Percentiles rank a stretch among this genome's conserved stretches.
Conservation (phyloP, 257 asterid genomes). For the Ilex aquifolium region DNA sequence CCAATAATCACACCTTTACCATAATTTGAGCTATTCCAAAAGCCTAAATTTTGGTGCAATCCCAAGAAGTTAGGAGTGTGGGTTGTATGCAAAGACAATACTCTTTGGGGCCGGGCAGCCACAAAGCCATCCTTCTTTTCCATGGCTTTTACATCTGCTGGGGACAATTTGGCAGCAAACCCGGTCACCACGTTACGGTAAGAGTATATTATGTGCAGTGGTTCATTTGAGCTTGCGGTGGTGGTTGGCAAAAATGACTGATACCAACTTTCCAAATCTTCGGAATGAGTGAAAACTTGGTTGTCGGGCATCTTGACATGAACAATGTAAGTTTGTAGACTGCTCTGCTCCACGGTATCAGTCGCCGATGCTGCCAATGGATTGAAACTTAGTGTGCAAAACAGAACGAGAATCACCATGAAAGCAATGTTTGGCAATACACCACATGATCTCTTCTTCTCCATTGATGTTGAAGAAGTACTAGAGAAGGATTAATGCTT, state of each 20-base stretch:
- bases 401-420: background rate
- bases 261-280: too few species aligned
- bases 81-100: conserved; percentile 2
- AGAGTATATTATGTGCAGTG: background rate
- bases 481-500: too few species aligned
- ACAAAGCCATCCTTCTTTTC: background rate
- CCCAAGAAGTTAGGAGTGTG: conserved; percentile 3
- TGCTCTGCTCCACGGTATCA: background rate
- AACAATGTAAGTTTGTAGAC: too few species aligned
- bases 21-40: conserved; percentile 3
- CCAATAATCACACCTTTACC: too few species aligned
- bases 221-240: too few species aligned
- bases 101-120: background rate
- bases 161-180: background rate
- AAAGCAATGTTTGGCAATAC: too few species aligned
- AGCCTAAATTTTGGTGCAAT: conserved; percentile 1
- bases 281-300: too few species aligned
- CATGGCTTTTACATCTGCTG: background rate
- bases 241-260: too few species aligned
- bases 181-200: background rate
- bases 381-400: background rate
- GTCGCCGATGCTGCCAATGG: background rate
- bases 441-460: too few species aligned
- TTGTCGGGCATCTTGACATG: too few species aligned
- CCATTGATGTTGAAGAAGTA: too few species aligned